phyloP scores from a whole-genome alignment of 805 yeast genomes.

The Zygosaccharomyces pseudorouxii region DNA sequence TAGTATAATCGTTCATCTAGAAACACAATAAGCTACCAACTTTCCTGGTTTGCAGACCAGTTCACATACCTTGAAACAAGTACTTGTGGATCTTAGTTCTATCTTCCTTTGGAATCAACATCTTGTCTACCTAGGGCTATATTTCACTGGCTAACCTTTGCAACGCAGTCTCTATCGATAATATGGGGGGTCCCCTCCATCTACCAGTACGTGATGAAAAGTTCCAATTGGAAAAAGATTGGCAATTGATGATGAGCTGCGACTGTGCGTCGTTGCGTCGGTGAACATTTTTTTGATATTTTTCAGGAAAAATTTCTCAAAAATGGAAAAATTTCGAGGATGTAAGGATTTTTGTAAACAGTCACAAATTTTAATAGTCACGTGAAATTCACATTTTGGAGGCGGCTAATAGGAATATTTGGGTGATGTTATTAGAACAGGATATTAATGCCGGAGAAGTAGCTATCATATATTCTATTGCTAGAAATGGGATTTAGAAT shows the following conservation, averaged over 20 bases:
- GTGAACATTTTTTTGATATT: neutral
- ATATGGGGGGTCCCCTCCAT: slow-evolving; percentile 4
- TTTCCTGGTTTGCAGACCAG: neutral
- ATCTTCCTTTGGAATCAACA: slow-evolving; percentile 99
- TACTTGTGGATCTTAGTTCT: slow-evolving; percentile 99
- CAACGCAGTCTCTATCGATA: slow-evolving; percentile 1
- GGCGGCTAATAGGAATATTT: neutral
- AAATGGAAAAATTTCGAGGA: neutral
- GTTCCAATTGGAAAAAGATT: slow-evolving; percentile 5
- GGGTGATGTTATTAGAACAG: neutral
- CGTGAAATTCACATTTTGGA: neutral
- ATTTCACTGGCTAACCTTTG: slow-evolving; percentile 14
- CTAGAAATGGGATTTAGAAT: no score
- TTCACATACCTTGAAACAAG: slow-evolving; percentile 92
- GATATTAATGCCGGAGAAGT: no score
- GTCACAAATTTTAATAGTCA: neutral
- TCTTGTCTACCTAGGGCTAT: slow-evolving; percentile 42
- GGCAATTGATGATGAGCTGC: slow-evolving; percentile 3
- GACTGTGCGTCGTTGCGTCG: slow-evolving; percentile 5
- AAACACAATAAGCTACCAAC: neutral
- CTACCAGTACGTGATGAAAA: slow-evolving; percentile 1
- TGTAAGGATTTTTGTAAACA: neutral
- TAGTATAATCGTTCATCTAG: slow-evolving; percentile 1
- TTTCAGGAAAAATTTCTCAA: neutral
- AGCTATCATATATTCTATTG: no score